These are phyloP conservation scores for Datura wrightii DNA, from an alignment of 257 asterid genomes.

Conservation along the genomic window DNA sequence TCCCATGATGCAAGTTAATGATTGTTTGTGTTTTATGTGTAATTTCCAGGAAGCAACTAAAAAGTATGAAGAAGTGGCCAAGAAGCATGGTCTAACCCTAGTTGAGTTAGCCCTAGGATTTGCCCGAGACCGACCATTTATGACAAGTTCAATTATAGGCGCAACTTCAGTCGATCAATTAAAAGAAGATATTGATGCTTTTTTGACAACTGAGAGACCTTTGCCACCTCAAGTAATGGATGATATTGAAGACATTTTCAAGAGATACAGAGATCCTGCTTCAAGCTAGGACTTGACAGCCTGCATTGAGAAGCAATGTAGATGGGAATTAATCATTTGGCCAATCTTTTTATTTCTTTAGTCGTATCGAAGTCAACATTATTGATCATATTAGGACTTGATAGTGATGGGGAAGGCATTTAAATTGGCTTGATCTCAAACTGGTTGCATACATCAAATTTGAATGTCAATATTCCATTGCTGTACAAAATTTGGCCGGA, in stretches of 20 bases:
- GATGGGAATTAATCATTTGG: not conserved
- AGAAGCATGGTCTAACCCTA: slow-evolving; percentile 71
- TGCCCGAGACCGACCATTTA: slow-evolving; percentile 75
- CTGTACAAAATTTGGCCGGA: not conserved
- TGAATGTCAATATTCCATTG: not conserved
- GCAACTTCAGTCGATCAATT: slow-evolving; percentile 82
- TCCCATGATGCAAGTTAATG: not conserved
- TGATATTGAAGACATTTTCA: slow-evolving; percentile 71
- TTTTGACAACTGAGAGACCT: slow-evolving; percentile 70
- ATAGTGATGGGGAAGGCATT: not conserved
- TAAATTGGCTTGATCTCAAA: not conserved
- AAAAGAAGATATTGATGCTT: slow-evolving; percentile 74
- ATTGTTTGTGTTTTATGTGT: slow-evolving; percentile 5
- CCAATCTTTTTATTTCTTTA: not conserved
- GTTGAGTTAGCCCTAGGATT: slow-evolving; percentile 86
- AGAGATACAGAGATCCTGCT: slow-evolving; percentile 86
- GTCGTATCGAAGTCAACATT: not conserved
- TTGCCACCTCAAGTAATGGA: slow-evolving; percentile 62
- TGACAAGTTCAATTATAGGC: slow-evolving; percentile 81
- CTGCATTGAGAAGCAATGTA: not conserved
- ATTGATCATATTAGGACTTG: not conserved
- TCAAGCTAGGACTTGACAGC: not conserved
- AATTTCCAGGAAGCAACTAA: slow-evolving; percentile 74
- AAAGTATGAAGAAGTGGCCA: slow-evolving; percentile 70
- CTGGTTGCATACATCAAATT: not conserved